Conservation (phyloP, 495 filamentous ascomycete genomes). For the Copromyces sp. region DNA sequence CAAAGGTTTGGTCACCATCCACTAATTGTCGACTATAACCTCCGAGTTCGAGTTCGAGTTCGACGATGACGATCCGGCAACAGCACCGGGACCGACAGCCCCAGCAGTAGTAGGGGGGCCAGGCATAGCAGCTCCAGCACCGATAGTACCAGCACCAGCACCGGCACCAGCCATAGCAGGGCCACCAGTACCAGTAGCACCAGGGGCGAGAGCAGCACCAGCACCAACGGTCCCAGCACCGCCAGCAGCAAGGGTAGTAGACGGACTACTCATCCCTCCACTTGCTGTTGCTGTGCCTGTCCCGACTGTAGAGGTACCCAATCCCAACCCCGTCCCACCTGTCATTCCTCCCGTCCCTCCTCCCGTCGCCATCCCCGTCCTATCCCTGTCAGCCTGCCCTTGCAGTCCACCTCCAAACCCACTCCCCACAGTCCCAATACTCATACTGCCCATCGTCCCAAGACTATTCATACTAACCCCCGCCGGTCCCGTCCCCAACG, state of each 20-base stretch:
- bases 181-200: not conserved
- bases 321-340: not conserved
- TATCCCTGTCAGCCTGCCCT: not conserved
- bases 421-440: not conserved
- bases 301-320: not conserved
- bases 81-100: not conserved
- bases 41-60: not conserved
- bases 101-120: not conserved
- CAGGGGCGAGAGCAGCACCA: not conserved
- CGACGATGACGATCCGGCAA: not conserved
- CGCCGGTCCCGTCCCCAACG: not conserved
- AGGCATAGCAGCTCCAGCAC: not conserved
- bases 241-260: not conserved
- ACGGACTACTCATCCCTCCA: not conserved
- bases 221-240: not conserved
- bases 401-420: not conserved
- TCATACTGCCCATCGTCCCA: not conserved
- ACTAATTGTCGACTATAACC: not conserved
- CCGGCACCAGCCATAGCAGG: not conserved
- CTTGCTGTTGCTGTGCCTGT: not conserved
- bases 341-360: not conserved
- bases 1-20: not conserved
- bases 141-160: too few species aligned
- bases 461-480: not conserved
- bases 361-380: not conserved